A percentile compares a stretch with the other conserved stretches of the same genome.
phyloP scores from a whole-genome alignment of 2,329 filamentous ascomycete species.

The Aspergillus fructus region DNA sequence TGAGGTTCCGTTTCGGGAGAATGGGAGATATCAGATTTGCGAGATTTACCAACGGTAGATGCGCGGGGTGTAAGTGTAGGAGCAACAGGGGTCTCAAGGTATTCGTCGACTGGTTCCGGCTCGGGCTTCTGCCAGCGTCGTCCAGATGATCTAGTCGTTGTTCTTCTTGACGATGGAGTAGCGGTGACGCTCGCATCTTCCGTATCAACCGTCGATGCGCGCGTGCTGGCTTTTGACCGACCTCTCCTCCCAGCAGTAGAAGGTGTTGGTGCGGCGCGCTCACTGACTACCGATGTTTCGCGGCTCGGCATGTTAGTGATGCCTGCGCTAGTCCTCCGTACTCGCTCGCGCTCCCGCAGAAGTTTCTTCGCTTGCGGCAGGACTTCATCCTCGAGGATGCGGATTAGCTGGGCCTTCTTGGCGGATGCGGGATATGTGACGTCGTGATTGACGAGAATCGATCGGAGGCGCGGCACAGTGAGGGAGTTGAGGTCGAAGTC shows the following conservation, averaged over 20 bases:
- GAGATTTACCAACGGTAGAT: conserved; percentile 52
- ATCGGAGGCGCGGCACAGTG: conserved; percentile 84
- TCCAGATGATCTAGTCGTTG: conserved; percentile 34
- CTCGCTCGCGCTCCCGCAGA: conserved; percentile 70
- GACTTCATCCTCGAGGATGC: conserved; percentile 77
- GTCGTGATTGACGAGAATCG: conserved; percentile 86
- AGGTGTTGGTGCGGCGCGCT: conserved; percentile 54
- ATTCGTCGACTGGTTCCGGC: conserved; percentile 32
- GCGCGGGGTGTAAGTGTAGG: conserved; percentile 38
- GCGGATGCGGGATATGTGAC: conserved; percentile 82
- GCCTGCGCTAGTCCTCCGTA: conserved; percentile 82
- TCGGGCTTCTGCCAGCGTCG: conserved; percentile 33
- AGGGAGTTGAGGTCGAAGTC: conserved; percentile 81
- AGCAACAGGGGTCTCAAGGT: conserved; percentile 34
- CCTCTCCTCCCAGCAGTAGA: conserved; percentile 56
- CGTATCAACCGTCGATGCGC: conserved; percentile 39
- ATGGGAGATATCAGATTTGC: conserved; percentile 36
- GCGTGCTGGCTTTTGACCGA: conserved; percentile 53
- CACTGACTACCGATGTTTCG: conserved; percentile 61
- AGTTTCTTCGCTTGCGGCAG: conserved; percentile 76
- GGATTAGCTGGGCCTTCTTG: conserved; percentile 86
- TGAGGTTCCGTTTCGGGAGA: conserved; percentile 38
- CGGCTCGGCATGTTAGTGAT: conserved; percentile 72
- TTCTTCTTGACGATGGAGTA: conserved; percentile 34
- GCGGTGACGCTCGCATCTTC: conserved; percentile 30